Evolutionary conservation across 805 yeast species (phyloP).

Genomic region (Phaffomyces thermotolerans): DNA sequence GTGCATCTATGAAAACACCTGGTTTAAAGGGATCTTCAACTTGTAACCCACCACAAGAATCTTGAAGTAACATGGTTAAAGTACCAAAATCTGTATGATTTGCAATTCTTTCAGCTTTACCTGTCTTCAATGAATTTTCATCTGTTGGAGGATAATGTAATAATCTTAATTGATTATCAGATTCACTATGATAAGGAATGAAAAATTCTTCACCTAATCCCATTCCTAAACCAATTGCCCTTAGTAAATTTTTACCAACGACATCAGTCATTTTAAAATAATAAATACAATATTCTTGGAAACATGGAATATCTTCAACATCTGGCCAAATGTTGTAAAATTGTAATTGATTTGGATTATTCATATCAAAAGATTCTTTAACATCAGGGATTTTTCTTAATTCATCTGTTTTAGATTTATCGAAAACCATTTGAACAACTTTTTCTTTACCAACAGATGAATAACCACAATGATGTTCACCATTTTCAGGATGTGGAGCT

Average conservation of each 20-base stretch:
- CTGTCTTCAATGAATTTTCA: conserved; percentile 10
- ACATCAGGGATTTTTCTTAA: conserved; percentile 22
- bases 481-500: conserved; percentile 22
- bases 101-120: conserved; percentile 23
- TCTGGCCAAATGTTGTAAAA: conserved; percentile 24
- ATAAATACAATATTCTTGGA: conserved; percentile 17
- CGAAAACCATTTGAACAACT: conserved; percentile 24
- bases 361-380: conserved; percentile 24
- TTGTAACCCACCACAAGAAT: conserved; percentile 21
- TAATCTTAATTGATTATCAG: conserved; percentile 20
- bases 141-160: conserved; percentile 22
- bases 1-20: conserved; percentile 17
- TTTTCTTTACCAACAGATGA: conserved; percentile 23
- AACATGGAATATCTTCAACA: conserved; percentile 19
- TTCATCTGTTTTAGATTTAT: conserved; percentile 11
- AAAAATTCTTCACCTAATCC: conserved; percentile 17
- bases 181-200: conserved; percentile 16
- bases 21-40: conserved; percentile 16
- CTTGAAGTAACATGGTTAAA: conserved; percentile 22
- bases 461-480: conserved; percentile 25
- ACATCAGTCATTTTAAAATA: conserved; percentile 14
- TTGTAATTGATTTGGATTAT: conserved; percentile 13
- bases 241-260: conserved; percentile 12
- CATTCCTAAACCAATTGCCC: conserved; percentile 22
- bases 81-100: conserved; percentile 25